These are phyloP conservation scores for Conticribra weissflogii DNA, from an alignment of 108 stramenopile species.

Conservation along the genomic window DNA sequence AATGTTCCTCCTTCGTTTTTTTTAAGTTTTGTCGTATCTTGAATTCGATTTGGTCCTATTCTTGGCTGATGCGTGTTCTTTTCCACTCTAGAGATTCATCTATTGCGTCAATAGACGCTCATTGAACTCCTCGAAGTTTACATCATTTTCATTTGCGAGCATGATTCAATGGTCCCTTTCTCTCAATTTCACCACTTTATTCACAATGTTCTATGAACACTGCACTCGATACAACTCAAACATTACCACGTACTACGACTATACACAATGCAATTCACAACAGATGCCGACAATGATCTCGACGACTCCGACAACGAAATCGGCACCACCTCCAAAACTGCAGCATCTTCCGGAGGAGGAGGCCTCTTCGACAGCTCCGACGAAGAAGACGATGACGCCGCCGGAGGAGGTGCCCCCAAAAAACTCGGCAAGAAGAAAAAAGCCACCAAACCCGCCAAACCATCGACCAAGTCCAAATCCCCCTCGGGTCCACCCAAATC, in stretches of 20 bases:
- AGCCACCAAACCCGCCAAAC: not conserved
- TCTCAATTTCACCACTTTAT: no score
- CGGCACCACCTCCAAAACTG: constrained; percentile 48
- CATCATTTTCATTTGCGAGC: no score
- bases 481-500: constrained; percentile 19
- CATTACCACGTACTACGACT: constrained; percentile 37
- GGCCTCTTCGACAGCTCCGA: constrained; percentile 69
- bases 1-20: no score
- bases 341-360: constrained; percentile 57
- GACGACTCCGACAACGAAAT: constrained; percentile 49
- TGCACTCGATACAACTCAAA: constrained; percentile 39
- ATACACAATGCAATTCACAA: constrained; percentile 11
- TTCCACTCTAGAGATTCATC: no score
- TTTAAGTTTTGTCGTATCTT: no score
- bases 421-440: constrained; percentile 44
- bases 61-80: no score
- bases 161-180: no score
- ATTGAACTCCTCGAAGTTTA: no score
- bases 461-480: constrained; percentile 40
- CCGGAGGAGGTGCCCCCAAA: constrained; percentile 26
- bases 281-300: constrained; percentile 13
- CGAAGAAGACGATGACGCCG: constrained; percentile 51
- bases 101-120: no score
- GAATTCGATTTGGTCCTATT: no score
- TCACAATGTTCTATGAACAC: no score